Evolutionary conservation across 2,329 filamentous ascomycete species (phyloP).

Genomic region (Aureobasidium sp.): DNA sequence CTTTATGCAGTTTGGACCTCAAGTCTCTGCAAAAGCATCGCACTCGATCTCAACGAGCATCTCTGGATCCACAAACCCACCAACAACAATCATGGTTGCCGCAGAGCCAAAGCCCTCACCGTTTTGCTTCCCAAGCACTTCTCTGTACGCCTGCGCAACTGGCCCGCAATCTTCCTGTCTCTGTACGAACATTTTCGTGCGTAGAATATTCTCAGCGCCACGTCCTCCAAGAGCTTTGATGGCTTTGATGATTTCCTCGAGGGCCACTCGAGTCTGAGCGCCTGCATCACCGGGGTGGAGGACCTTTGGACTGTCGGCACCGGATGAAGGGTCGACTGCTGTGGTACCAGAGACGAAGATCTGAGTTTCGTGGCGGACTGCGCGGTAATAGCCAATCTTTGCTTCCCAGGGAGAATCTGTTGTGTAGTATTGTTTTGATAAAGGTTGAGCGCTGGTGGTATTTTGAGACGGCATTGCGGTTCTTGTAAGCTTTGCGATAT

Average conservation of each 20-base stretch:
- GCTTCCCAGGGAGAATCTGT: neutral
- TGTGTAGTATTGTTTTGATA: neutral
- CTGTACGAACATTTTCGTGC: neutral
- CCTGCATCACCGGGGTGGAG: neutral
- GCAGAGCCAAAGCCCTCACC: neutral
- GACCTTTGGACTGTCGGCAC: neutral
- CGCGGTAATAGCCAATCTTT: neutral
- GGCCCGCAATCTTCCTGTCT: neutral
- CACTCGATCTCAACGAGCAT: slow-evolving; percentile 3
- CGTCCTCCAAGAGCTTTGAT: neutral
- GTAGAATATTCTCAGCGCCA: neutral
- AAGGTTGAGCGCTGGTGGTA: no score
- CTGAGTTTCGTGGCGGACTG: neutral
- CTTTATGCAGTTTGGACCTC: no score
- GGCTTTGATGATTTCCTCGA: neutral
- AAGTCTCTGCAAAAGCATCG: neutral
- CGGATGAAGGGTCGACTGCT: neutral
- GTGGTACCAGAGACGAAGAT: neutral
- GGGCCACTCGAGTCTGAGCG: neutral
- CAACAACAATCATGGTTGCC: neutral
- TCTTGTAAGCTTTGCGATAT: no score
- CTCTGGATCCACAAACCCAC: neutral
- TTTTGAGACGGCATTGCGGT: neutral
- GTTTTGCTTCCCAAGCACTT: neutral
- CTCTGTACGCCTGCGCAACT: neutral